These are phyloP conservation scores for Hypoxylon sp. DNA, from an alignment of 2,329 filamentous ascomycete species.

Conservation along the genomic window DNA sequence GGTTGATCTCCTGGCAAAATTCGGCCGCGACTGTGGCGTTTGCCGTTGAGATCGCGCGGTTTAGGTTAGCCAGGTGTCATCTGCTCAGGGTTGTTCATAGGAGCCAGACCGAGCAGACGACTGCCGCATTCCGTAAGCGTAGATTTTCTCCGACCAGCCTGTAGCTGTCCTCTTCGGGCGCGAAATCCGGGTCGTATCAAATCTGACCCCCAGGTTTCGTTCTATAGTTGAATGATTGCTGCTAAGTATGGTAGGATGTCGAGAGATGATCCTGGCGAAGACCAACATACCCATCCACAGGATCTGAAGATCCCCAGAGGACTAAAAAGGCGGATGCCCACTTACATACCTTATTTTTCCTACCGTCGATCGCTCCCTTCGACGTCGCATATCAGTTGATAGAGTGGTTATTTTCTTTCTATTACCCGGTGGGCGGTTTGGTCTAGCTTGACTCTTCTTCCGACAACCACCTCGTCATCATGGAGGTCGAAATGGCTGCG, in stretches of 20 bases:
- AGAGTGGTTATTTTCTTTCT: constrained; percentile 18
- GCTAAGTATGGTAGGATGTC: constrained; percentile 26
- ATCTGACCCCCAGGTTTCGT: neutral
- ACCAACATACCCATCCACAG: constrained; percentile 5
- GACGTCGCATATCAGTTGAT: constrained; percentile 4
- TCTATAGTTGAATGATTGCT: constrained; percentile 1
- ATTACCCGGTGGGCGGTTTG: constrained; percentile 15
- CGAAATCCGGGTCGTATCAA: constrained; percentile 10
- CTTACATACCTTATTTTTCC: constrained; percentile 14
- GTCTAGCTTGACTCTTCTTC: constrained; percentile 7
- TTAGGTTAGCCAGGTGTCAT: constrained; percentile 24
- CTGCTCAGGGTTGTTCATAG: neutral
- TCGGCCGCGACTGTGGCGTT: constrained; percentile 8
- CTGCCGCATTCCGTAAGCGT: constrained; percentile 26
- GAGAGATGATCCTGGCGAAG: constrained; percentile 14
- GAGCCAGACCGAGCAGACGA: constrained; percentile 15
- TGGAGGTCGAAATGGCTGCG: constrained; percentile 26
- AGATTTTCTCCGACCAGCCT: constrained; percentile 18
- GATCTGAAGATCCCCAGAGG: constrained; percentile 16
- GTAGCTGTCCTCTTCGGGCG: constrained; percentile 14
- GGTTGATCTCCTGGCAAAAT: constrained; percentile 22
- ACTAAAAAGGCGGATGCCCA: constrained; percentile 15
- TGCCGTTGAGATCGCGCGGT: constrained; percentile 8
- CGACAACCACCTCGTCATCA: constrained; percentile 6
- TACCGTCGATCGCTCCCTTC: constrained; percentile 27